Percentiles rank a stretch among this genome's conserved stretches.
Evolutionary conservation across 257 asterid genomes (phyloP).

Genomic region (Solanum arcanum): DNA sequence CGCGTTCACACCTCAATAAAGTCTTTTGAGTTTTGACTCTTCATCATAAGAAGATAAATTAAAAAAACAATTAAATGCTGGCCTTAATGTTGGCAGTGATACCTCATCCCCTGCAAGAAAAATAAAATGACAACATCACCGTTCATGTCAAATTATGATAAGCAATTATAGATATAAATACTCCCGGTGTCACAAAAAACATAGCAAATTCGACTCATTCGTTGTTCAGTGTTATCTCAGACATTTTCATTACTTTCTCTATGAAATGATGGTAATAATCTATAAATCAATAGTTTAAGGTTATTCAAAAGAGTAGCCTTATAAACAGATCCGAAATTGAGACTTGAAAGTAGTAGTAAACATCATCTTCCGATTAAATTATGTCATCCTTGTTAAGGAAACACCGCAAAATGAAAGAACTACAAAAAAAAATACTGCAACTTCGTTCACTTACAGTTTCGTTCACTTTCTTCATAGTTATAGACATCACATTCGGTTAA

Average conservation of each 20-base stretch:
- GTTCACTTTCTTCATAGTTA: background rate
- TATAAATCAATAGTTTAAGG: background rate
- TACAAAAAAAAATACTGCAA: background rate
- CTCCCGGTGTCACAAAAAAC: background rate
- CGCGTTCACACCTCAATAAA: background rate
- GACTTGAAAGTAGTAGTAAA: background rate
- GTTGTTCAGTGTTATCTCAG: background rate
- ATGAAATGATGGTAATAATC: background rate
- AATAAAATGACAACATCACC: background rate
- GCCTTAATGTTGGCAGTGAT: constrained; percentile 5
- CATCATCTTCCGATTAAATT: background rate
- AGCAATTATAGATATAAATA: background rate
- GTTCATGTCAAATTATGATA: background rate
- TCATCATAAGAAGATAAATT: background rate
- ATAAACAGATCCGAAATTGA: background rate
- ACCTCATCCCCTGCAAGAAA: constrained; percentile 89
- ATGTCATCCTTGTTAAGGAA: background rate
- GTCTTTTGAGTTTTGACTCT: background rate
- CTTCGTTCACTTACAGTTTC: background rate
- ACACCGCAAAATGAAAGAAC: background rate
- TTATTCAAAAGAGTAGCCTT: background rate
- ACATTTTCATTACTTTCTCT: background rate
- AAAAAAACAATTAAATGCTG: background rate
- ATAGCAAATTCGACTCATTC: background rate
- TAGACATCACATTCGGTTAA: background rate